These are phyloP conservation scores for Candida ovalis DNA, from an alignment of 805 yeast genomes.

Conservation along the genomic window DNA sequence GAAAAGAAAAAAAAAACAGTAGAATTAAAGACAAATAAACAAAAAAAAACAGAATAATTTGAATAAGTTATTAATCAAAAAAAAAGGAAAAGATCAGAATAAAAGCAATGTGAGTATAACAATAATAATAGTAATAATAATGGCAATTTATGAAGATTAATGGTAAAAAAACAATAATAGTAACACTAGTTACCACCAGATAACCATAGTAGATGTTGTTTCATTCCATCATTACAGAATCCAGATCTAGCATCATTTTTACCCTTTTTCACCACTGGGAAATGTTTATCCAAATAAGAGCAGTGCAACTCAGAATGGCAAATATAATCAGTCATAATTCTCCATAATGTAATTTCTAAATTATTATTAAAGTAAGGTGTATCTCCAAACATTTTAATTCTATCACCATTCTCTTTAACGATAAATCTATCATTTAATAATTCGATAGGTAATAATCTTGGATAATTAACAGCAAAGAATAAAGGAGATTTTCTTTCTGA, in stretches of 20 bases:
- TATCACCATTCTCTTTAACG: constrained; percentile 31
- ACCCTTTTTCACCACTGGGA: constrained; percentile 14
- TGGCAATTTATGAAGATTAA: no score
- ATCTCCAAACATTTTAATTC: constrained; percentile 26
- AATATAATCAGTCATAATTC: constrained; percentile 31
- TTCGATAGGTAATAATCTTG: constrained; percentile 31
- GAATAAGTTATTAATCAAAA: not conserved
- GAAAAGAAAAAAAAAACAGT: not conserved
- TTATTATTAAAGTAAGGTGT: constrained; percentile 16
- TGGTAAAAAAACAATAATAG: not conserved
- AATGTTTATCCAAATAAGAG: constrained; percentile 25
- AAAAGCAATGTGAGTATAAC: no score
- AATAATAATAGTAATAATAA: no score
- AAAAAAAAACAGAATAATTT: not conserved
- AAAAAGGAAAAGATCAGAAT: not conserved
- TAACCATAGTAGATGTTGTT: constrained; percentile 30
- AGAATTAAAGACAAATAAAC: not conserved
- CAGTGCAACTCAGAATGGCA: constrained; percentile 26
- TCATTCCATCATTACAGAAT: constrained; percentile 25
- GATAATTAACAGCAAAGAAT: constrained; percentile 32
- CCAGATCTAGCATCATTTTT: constrained; percentile 8
- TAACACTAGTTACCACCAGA: constrained; percentile 12
- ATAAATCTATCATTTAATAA: constrained; percentile 23
- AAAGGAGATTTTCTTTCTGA: constrained; percentile 26
- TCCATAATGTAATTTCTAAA: constrained; percentile 27